Conservation (phyloP, 169 alveolate genomes). For the Plasmodium cynomolgi region DNA sequence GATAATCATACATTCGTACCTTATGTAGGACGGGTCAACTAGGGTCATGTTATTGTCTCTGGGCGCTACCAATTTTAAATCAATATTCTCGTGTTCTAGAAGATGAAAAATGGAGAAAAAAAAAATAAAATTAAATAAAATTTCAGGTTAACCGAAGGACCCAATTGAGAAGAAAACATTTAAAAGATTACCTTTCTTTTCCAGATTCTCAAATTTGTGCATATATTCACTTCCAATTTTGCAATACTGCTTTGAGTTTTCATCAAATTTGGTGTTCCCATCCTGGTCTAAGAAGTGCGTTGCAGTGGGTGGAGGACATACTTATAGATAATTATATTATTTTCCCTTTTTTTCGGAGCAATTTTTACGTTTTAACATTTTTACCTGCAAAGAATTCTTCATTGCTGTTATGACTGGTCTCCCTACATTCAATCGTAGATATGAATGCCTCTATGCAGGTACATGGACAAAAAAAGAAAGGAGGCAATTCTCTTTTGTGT, state of each 20-base stretch:
- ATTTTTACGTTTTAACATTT: background rate
- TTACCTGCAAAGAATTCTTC: background rate
- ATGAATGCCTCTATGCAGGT: background rate
- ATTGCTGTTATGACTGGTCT: background rate
- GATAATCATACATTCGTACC: slow-evolving; percentile 11
- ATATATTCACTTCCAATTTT: slow-evolving; percentile 18
- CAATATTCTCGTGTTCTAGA: slow-evolving; percentile 14
- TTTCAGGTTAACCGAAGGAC: background rate
- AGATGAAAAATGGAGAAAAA: background rate
- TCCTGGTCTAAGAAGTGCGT: background rate
- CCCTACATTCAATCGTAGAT: slow-evolving; percentile 3
- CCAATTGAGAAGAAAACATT: background rate
- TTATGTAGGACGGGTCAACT: slow-evolving; percentile 42
- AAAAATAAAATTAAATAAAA: background rate
- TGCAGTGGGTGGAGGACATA: background rate
- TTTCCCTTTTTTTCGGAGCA: background rate
- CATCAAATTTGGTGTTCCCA: background rate
- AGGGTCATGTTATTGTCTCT: background rate
- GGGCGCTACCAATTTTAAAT: slow-evolving; percentile 11
- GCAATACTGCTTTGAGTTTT: background rate
- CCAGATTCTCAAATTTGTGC: slow-evolving; percentile 39
- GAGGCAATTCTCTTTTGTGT: background rate
- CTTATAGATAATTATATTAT: background rate
- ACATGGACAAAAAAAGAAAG: background rate
- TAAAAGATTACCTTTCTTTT: slow-evolving; percentile 26